Evolutionary conservation across 768 basidiomycete genomes (phyloP), one percentile per base, ranked within the genome.

Genomic region (Tricholoma flavovirens): DNA sequence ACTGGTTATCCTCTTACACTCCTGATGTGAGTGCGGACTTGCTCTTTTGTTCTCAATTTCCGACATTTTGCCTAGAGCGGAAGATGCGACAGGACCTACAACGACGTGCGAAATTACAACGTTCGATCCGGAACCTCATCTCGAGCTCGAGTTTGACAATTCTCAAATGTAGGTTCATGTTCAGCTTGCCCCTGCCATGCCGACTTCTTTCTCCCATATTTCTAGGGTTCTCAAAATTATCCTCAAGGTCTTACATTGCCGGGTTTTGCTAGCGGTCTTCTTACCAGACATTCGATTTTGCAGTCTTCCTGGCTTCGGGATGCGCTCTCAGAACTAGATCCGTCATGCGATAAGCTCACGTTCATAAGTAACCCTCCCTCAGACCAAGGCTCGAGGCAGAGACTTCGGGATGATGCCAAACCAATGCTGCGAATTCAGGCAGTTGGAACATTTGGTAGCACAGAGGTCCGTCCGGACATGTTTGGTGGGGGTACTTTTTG

Each of bases 231-330:
- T 92, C 26, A 88, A 87, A 69, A 84, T 93, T 38, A 94, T 95
- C 62, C 82, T 97, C 65, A 93, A 93, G 76, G 89, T 86, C 17
- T 42, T 22, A 26, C 26, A 6, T 49, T 30, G 46, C n/a, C n/a
- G 46, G 9, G 7, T 49, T n/a, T n/a, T 49, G 26, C 46, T 17
- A 2, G 8, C 15, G 26, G n/a, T 10, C 46, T 49, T 17, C 46
- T 49, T 29, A 49, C 46, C n/a, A 17, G 26, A 24, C 32, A 19
- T 51, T 35, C 49, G 38, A 55, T 55, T 24, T 17, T 53, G 19
- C 55, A 77, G 83, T 96, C 95, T 2, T 94, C 89, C 5, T 95
- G 93, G 91, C 86, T 98, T 32, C 85, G 90, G 42, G 93, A 97
- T 57, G 93, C 95, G 0, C 80, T 98, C 12, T 85, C 87, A 10